Evolutionary conservation across 2,329 filamentous ascomycete species (phyloP).

Genomic region (Calonectria leucothoes): DNA sequence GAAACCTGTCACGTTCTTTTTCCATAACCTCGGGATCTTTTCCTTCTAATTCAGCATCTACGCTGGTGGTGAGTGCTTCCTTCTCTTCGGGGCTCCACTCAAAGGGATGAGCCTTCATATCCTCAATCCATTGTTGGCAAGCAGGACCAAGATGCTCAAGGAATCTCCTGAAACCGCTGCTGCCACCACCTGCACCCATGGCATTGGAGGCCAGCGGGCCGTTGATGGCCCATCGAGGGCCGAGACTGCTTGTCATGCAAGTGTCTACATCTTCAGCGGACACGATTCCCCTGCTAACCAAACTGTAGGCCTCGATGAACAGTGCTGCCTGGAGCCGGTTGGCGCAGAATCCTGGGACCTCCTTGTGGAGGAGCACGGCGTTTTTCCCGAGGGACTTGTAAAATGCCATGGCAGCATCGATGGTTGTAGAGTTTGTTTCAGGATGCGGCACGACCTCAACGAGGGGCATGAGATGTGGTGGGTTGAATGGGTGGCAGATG

Average conservation of each 20-base stretch:
- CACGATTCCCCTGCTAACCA: neutral
- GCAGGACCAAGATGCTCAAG: neutral
- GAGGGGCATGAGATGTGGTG: neutral
- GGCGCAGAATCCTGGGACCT: neutral
- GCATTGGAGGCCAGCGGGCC: neutral
- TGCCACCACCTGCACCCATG: neutral
- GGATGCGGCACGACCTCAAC: neutral
- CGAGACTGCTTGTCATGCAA: neutral
- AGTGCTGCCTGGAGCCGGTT: neutral
- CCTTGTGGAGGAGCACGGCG: neutral
- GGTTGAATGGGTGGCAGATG: slow-evolving; percentile 1
- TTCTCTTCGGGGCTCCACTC: neutral
- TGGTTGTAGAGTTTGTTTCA: neutral
- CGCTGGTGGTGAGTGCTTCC: neutral
- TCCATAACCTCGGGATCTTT: neutral
- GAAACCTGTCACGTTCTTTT: neutral
- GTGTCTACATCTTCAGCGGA: neutral
- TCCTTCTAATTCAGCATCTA: neutral
- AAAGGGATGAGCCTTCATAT: neutral
- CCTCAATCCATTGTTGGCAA: neutral
- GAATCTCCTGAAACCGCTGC: neutral
- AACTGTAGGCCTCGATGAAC: neutral
- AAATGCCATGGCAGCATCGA: neutral
- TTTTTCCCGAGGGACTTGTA: neutral
- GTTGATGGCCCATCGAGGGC: neutral